Base-by-base conservation (phyloP, 73 alveolate genomes). In the Paramecium sonneborni region DNA sequence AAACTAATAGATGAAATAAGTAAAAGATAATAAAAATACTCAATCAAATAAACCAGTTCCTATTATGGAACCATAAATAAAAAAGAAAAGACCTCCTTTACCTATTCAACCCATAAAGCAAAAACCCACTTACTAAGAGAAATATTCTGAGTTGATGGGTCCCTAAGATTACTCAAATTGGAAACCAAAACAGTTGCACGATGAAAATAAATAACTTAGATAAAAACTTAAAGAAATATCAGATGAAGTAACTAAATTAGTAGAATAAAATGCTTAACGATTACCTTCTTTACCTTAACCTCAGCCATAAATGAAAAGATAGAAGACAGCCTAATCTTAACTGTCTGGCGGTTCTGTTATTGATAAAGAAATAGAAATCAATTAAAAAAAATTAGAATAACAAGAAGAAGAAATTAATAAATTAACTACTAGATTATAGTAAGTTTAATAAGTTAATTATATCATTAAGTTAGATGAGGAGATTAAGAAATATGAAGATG, bases 171-270 rank as follows among this genome's bases (percentile, higher is more conserved):
- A 62, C 44, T 10, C 84, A 1, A 32, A 62, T 30, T 62, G 84
- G 84, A 62, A 62, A 62, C 84, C 84, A 62, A 62, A 62, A n/a
- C 84, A 62, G 52, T 62, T 62, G 44, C 44, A 62, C 26, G 84
- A 62, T 14, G 84, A 62, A 26, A 62, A 62, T 62, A 62, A 62
- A 62, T 6, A 30, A 15, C 84, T 62, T 1, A 62, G 84, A 32
- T 24, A 62, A 32, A 62, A 62, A 26, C 44, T 62, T 26, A 62
- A 62, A 26, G 84, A 62, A 62, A 62, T 62, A 43, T 62, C 84
- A 23, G 84, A 62, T 26, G 84, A 62, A 62, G 84, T 62, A 2
- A 2, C 48, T 15, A 62, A 62, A 62, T 6, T 62, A 26, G 84
- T 62, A 1, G 84, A 62, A 62, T 15, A 26, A 10, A 62, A 62